These are phyloP conservation scores for Fusarium stilboides DNA, from an alignment of 2,329 filamentous ascomycete genomes.

Conservation along the genomic window DNA sequence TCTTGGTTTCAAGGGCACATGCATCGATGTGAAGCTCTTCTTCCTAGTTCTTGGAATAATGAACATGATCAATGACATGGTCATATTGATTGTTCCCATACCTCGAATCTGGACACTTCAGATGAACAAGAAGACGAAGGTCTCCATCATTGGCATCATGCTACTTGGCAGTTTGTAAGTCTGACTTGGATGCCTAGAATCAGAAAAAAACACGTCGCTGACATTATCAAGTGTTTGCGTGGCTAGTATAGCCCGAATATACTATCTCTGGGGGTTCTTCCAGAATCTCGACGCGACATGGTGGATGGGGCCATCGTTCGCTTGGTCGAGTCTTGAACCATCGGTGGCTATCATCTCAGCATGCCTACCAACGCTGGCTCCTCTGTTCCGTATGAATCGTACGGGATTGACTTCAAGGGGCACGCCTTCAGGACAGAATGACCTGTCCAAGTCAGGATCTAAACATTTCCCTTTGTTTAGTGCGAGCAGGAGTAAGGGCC, in stretches of 20 bases:
- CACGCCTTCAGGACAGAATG: constrained; percentile 19
- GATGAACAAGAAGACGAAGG: constrained; percentile 27
- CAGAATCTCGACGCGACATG: constrained; percentile 22
- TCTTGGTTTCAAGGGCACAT: not conserved
- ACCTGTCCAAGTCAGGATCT: constrained; percentile 15
- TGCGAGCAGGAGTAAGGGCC: not conserved
- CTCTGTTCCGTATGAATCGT: constrained; percentile 15
- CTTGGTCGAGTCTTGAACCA: constrained; percentile 26
- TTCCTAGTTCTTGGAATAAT: constrained; percentile 25
- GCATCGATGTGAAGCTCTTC: constrained; percentile 15
- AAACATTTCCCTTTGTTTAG: constrained; percentile 22
- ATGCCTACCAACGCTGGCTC: constrained; percentile 4
- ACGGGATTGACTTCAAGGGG: constrained; percentile 4
- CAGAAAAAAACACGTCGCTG: not conserved
- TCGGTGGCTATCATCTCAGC: constrained; percentile 18
- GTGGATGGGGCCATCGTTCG: constrained; percentile 26
- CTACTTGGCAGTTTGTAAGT: constrained; percentile 28
- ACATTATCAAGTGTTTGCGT: constrained; percentile 7
- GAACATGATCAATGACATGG: constrained; percentile 30
- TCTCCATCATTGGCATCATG: constrained; percentile 26
- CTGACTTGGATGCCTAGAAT: too few relatives aligned
- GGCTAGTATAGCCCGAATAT: constrained; percentile 15
- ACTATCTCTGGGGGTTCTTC: constrained; percentile 29
- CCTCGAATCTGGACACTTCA: constrained; percentile 22
- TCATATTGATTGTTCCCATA: constrained; percentile 18